Base-by-base conservation (phyloP, 768 basidiomycete species). In the Kwoniella mangroviensis region DNA sequence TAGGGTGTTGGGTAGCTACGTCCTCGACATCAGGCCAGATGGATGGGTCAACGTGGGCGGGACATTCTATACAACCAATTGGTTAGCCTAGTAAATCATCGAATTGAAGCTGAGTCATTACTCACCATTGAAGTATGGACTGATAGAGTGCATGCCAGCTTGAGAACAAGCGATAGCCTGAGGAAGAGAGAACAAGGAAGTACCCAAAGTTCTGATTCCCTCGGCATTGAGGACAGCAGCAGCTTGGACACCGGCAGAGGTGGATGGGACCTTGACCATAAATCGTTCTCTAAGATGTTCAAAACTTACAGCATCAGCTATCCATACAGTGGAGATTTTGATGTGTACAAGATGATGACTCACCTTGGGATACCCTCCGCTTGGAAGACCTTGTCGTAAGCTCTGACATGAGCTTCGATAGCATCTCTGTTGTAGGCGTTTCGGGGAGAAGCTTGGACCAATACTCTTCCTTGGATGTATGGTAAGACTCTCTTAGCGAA, bases 231-330 rank as follows among this genome's bases (percentile, higher is more conserved):
- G 85, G 26, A 84, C 73, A 26, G 82, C 82, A 72, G 87, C 88
- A 1, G 88, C 88, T 17, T 86, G 68, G 54, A 88, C 80, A 6
- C 86, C 85, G 70, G 88, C 86, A 2, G 86, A 86, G 0, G 88
- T 88, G 15, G 86, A 82, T 19, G 88, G 88, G 52, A 89, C 87
- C 77, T 89, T 89, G 80, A 89, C 87, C 75, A 87, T 88, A 24
- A 87, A 86, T 12, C 87, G 84, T 26, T 85, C 82, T 52, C 76
- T 79, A 13, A 22, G n/a, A 52, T 3, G 6, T 2, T 57, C 17
- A 15, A 40, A 21, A 28, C 6, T 3, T 28, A 28, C 28, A 28
- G 4, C 34, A 34, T 34, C 34, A 34, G 34, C 34, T 0, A 1
- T 7, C 34, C 34, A 34, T 34, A 34, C 34, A 34, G 34, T 26